Conservation (phyloP, 176 grass and related monocot species). For the Bromus sterilis region DNA sequence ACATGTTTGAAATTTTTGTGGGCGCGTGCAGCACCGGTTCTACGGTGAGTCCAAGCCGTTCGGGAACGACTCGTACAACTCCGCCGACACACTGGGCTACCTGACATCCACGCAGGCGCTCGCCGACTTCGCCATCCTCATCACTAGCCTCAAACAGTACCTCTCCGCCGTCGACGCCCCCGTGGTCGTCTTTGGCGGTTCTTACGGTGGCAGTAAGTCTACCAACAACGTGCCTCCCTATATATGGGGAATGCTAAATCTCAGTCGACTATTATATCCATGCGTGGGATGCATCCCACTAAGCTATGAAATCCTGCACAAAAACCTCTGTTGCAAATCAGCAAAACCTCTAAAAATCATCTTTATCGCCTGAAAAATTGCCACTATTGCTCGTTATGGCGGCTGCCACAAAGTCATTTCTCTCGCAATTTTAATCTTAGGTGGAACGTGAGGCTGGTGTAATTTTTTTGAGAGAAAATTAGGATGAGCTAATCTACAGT, state of each 20-base stretch:
- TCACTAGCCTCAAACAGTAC: slow-evolving; percentile 75
- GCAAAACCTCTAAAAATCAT: no score
- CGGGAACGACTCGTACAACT: slow-evolving; percentile 65
- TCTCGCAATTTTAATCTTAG: no score
- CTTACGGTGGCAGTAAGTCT: slow-evolving; percentile 86
- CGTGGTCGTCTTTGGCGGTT: slow-evolving; percentile 84
- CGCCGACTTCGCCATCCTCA: slow-evolving; percentile 78
- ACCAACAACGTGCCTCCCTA: background rate
- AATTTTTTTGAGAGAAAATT: no score
- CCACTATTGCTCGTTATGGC: no score
- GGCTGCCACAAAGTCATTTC: no score
- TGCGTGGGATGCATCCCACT: background rate
- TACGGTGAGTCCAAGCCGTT: slow-evolving; percentile 91
- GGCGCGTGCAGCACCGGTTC: slow-evolving; percentile 59
- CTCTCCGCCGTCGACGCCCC: slow-evolving; percentile 66
- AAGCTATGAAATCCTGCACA: no score
- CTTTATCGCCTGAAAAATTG: no score
- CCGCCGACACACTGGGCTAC: slow-evolving; percentile 54
- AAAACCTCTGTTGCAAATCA: no score
- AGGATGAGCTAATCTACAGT: background rate
- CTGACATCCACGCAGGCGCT: slow-evolving; percentile 95
- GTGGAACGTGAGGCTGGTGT: no score
- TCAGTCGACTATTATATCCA: no score
- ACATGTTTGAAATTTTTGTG: background rate
- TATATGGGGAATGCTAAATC: no score